These are phyloP conservation scores for Trametes meyenii DNA, from an alignment of 768 basidiomycete species.

Conservation along the genomic window DNA sequence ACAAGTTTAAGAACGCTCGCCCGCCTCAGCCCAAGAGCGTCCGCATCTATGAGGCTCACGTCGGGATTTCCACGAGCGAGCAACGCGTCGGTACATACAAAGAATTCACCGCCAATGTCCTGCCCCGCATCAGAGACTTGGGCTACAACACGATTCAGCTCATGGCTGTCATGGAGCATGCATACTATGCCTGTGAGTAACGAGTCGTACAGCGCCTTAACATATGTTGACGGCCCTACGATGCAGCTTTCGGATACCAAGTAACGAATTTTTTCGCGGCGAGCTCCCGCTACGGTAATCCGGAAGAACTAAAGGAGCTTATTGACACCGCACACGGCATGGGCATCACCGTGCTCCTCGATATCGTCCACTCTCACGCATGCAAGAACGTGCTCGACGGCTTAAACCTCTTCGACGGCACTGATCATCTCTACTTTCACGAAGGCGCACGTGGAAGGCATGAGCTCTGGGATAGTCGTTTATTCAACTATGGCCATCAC, in stretches of 20 bases:
- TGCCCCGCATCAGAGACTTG: conserved; percentile 86
- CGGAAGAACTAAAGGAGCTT: conserved; percentile 94
- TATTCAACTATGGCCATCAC: conserved; percentile 96
- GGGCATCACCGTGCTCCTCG: conserved; percentile 91
- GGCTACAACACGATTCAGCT: conserved; percentile 98
- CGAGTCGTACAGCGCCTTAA: background rate
- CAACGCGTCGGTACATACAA: conserved; percentile 90
- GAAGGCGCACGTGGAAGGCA: conserved; percentile 89
- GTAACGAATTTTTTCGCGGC: conserved; percentile 97
- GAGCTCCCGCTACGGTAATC: conserved; percentile 93
- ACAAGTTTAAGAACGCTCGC: conserved; percentile 79
- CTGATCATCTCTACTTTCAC: conserved; percentile 97
- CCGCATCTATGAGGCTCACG: conserved; percentile 96
- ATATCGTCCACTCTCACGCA: conserved; percentile 97
- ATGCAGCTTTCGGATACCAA: conserved; percentile 94
- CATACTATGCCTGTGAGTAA: conserved; percentile 91
- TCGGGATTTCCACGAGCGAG: conserved; percentile 93
- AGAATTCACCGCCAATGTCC: conserved; percentile 84
- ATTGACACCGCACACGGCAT: conserved; percentile 94
- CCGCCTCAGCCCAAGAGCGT: conserved; percentile 67
- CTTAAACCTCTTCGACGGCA: conserved; percentile 94
- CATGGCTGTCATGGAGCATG: conserved; percentile 98
- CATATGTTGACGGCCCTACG: background rate
- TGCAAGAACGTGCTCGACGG: conserved; percentile 98
- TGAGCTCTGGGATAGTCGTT: conserved; percentile 95